A percentile compares a stretch with the other conserved stretches of the same genome.
Evolutionary conservation across 805 yeast genomes (phyloP).

Genomic region (Wickerhamiella kurtzmanii): DNA sequence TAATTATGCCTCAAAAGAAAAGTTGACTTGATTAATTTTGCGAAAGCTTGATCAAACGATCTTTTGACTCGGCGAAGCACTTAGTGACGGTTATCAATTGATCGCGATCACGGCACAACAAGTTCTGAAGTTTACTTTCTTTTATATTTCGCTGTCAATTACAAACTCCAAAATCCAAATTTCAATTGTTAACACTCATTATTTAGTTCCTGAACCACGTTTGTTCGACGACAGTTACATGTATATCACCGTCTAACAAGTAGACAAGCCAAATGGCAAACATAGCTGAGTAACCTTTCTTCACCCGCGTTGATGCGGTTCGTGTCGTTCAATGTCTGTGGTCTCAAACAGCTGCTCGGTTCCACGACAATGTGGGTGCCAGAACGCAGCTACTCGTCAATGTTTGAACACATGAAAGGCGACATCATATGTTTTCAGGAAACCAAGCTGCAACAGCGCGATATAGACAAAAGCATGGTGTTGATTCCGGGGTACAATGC

Average conservation of each 20-base stretch:
- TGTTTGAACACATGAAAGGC: constrained; percentile 33
- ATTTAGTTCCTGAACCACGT: not conserved
- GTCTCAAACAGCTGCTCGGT: constrained; percentile 68
- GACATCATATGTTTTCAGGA: constrained; percentile 85
- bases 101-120: not conserved
- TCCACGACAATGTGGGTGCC: constrained; percentile 78
- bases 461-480: constrained; percentile 36
- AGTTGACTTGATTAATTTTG: no score
- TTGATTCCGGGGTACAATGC: constrained; percentile 43
- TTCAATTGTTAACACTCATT: not conserved
- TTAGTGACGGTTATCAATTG: not conserved
- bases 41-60: no score
- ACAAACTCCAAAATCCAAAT: no score
- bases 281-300: not conserved
- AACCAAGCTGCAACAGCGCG: constrained; percentile 48
- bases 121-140: no score
- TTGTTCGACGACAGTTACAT: not conserved
- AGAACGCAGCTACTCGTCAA: constrained; percentile 27
- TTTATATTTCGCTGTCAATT: no score
- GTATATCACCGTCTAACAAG: not conserved
- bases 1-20: no score
- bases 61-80: no score
- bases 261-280: not conserved
- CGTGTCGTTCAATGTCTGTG: constrained; percentile 15
- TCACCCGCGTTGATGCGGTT: not conserved